Conservation (phyloP, 2,329 filamentous ascomycete genomes). For the Fusarium chlamydosporum region DNA sequence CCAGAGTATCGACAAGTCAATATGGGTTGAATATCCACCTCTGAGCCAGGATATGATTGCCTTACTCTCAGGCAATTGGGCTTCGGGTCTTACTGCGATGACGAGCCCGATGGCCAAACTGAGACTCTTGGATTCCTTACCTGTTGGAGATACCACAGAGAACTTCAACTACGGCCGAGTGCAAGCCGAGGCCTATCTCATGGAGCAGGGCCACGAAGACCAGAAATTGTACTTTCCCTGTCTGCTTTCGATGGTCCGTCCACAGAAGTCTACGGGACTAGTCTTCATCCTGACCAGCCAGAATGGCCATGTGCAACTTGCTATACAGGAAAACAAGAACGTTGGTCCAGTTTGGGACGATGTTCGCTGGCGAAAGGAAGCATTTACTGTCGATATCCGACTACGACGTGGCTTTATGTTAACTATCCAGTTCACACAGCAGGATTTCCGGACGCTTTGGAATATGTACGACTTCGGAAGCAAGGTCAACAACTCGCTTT, state of each 20-base stretch:
- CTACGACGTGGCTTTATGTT: conserved; percentile 83
- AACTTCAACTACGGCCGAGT: conserved; percentile 86
- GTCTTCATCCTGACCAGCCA: conserved; percentile 84
- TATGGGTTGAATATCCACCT: conserved; percentile 84
- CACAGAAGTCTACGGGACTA: conserved; percentile 76
- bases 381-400: conserved; percentile 74
- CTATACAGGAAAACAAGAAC: conserved; percentile 77
- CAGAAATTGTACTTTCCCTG: conserved; percentile 79
- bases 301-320: conserved; percentile 80
- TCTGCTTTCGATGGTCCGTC: conserved; percentile 80
- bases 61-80: conserved; percentile 75
- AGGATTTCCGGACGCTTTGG: conserved; percentile 84
- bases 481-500: conserved; percentile 80
- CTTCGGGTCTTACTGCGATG: conserved; percentile 63
- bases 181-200: conserved; percentile 79
- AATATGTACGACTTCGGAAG: conserved; percentile 88
- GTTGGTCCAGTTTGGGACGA: conserved; percentile 84
- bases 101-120: conserved; percentile 63
- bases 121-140: conserved; percentile 76
- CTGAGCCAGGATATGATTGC: conserved; percentile 79
- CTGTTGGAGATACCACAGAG: conserved; percentile 79
- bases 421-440: conserved; percentile 77
- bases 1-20: conserved; percentile 82
- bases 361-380: conserved; percentile 81
- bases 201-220: conserved; percentile 78